Percentiles rank a stretch among this genome's conserved stretches.
Conservation (phyloP, 495 filamentous ascomycete species). For the Penicillium goetzii region DNA sequence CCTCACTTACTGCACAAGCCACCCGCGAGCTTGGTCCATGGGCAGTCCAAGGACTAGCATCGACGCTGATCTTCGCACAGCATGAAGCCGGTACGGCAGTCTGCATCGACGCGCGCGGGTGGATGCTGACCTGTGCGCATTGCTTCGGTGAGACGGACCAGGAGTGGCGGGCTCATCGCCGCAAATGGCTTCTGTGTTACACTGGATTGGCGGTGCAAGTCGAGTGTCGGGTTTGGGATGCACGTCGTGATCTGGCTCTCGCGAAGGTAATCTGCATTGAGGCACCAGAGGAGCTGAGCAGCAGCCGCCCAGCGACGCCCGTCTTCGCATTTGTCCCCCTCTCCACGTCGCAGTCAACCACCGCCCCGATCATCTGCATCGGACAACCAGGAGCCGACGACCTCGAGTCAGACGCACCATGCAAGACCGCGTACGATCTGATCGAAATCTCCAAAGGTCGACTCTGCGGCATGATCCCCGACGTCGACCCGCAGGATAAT, state of each 20-base stretch:
- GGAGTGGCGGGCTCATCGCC: slow-evolving; percentile 24
- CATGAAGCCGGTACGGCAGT: slow-evolving; percentile 52
- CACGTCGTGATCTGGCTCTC: not conserved
- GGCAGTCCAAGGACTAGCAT: not conserved
- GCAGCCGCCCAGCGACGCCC: not conserved
- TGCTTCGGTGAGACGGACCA: slow-evolving; percentile 43
- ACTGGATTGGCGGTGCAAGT: slow-evolving; percentile 40
- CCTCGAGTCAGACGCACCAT: not conserved
- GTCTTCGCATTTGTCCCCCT: not conserved
- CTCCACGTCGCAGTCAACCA: not conserved
- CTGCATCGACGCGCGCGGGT: slow-evolving; percentile 44
- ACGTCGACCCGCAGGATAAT: slow-evolving; percentile 45
- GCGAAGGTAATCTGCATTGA: not conserved
- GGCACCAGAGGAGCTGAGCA: not conserved
- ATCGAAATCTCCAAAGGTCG: not conserved
- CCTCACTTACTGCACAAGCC: not conserved
- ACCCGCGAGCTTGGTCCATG: not conserved
- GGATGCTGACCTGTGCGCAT: slow-evolving; percentile 46
- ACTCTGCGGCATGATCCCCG: not conserved
- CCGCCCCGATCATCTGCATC: not conserved
- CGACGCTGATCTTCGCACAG: slow-evolving; percentile 53
- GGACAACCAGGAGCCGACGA: slow-evolving; percentile 1
- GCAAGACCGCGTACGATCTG: slow-evolving; percentile 1
- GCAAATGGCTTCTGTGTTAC: slow-evolving; percentile 44
- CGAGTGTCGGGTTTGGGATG: slow-evolving; percentile 33